Evolutionary conservation across 768 basidiomycete genomes (phyloP).

Genomic region (Lactifluus rugatus): DNA sequence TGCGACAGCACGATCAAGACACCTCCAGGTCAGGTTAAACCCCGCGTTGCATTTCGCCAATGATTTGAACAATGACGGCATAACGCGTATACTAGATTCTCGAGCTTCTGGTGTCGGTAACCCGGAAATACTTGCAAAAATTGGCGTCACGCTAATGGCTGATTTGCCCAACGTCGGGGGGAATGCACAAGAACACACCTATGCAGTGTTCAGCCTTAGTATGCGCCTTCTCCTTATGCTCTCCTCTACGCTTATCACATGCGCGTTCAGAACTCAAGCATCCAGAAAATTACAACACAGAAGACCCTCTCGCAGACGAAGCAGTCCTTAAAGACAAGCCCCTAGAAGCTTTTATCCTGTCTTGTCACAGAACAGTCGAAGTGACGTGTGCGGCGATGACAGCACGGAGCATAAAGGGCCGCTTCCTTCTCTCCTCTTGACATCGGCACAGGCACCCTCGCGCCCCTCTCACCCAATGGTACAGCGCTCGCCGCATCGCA

Average conservation of each 20-base stretch:
- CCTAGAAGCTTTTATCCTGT: conserved; percentile 24
- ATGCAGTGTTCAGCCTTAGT: conserved; percentile 24
- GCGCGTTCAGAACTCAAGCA: conserved; percentile 25
- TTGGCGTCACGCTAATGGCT: conserved; percentile 32
- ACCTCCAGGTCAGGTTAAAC: conserved; percentile 17
- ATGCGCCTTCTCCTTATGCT: background rate
- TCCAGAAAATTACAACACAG: conserved; percentile 23
- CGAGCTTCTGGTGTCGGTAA: conserved; percentile 52
- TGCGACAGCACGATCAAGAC: conserved; percentile 31
- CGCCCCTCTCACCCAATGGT: conserved; percentile 20
- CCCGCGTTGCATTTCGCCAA: background rate
- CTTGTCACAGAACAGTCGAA: background rate
- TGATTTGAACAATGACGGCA: background rate
- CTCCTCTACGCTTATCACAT: background rate
- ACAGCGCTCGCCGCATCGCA: conserved; percentile 22
- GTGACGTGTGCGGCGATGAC: background rate
- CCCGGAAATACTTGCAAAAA: conserved; percentile 28
- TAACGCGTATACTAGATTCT: conserved; percentile 36
- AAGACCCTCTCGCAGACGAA: conserved; percentile 27
- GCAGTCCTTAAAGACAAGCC: conserved; percentile 24
- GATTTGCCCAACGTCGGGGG: conserved; percentile 42
- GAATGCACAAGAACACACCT: conserved; percentile 45
- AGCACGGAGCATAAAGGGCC: conserved; percentile 23
- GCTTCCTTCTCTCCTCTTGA: conserved; percentile 24
- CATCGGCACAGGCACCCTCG: conserved; percentile 21